Conservation (phyloP, 495 filamentous ascomycete species). For the Neurospora sublineolata region DNA sequence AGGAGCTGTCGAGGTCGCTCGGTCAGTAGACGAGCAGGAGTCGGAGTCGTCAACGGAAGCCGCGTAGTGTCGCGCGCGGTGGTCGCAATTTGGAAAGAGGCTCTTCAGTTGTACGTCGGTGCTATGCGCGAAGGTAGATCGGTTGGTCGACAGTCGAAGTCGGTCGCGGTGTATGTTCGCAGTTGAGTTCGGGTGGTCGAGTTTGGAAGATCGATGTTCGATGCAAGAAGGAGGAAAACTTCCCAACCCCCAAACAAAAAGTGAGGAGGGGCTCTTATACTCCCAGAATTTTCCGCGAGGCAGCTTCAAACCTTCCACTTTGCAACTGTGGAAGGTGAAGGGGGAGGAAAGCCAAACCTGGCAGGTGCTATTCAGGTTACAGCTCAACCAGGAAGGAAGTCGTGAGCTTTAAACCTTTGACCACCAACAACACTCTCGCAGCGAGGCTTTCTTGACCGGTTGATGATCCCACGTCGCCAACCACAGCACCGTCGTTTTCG, state of each 20-base stretch:
- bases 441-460: not conserved
- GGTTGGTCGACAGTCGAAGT: not conserved
- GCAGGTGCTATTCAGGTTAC: not conserved
- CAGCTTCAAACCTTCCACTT: not conserved
- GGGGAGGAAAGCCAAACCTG: not conserved
- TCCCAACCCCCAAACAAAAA: not conserved
- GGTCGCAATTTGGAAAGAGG: not conserved
- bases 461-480: not conserved
- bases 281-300: accelerated
- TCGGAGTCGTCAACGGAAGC: not conserved
- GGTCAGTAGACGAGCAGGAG: not conserved
- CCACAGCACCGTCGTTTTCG: not conserved
- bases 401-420: too few species aligned
- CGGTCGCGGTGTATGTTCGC: not conserved
- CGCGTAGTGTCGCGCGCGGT: too few species aligned
- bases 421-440: not conserved
- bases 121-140: not conserved
- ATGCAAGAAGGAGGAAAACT: not conserved
- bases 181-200: not conserved
- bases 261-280: not conserved
- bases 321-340: not conserved
- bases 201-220: not conserved
- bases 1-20: too few species aligned
- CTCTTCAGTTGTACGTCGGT: not conserved
- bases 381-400: not conserved